Conservation (phyloP, 148 eudicot genomes). For the Vaccinium macrocarpon region DNA sequence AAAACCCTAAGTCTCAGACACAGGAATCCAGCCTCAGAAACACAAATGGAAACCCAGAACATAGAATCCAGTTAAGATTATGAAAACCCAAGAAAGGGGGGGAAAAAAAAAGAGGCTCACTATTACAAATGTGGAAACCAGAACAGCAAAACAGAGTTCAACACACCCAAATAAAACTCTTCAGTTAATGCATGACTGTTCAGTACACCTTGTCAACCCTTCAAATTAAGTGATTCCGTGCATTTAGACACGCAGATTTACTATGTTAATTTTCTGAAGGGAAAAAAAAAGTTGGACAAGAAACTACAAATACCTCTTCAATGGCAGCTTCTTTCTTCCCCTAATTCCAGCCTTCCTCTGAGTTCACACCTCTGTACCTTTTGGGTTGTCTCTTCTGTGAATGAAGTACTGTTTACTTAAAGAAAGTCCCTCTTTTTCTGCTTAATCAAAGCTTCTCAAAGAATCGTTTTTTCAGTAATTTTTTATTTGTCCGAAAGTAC, state of each 20-base stretch:
- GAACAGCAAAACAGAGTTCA: not conserved
- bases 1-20: slow-evolving; percentile 17
- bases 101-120: not conserved
- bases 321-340: not conserved
- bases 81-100: not conserved
- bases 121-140: not conserved
- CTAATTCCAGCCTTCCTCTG: not conserved
- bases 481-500: not conserved
- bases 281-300: not conserved
- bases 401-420: not conserved
- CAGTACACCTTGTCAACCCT: not conserved
- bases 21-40: not conserved
- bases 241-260: not conserved
- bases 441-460: not conserved
- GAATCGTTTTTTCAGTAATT: not conserved
- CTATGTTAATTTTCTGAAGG: too few species aligned
- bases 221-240: not conserved
- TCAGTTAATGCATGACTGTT: slow-evolving; percentile 8
- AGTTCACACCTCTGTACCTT: not conserved
- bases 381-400: slow-evolving; percentile 6
- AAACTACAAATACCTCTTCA: slow-evolving; percentile 6
- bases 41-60: not conserved
- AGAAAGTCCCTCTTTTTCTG: not conserved
- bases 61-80: not conserved
- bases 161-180: not conserved